phyloP scores from a whole-genome alignment of 208 protist species.

The Naegleria lovaniensis region DNA sequence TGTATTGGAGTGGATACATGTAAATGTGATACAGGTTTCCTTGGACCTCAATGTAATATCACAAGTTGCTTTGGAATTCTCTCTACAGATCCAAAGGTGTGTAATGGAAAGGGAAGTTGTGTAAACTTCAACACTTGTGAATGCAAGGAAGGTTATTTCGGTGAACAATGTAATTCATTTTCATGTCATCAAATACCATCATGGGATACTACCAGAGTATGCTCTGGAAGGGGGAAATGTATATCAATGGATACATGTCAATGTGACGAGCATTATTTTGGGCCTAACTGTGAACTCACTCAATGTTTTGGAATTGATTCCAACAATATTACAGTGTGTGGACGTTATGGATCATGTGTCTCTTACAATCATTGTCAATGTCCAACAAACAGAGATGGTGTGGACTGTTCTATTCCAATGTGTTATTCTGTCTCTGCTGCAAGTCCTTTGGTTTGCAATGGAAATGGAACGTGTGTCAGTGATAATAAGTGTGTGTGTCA shows the following conservation, averaged over 20 bases:
- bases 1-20: not conserved
- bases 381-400: not conserved
- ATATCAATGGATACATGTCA: not conserved
- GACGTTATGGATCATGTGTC: not conserved
- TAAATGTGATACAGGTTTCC: not conserved
- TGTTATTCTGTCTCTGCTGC: not conserved
- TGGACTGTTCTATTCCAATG: not conserved
- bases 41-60: not conserved
- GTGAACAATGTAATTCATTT: not conserved
- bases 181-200: not conserved
- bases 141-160: constrained; percentile 3
- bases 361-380: not conserved
- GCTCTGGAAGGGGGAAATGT: not conserved
- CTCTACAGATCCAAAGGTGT: not conserved
- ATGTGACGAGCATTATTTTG: not conserved
- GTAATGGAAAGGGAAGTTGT: not conserved
- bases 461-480: not conserved
- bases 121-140: not conserved
- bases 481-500: not conserved
- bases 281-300: not conserved
- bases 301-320: not conserved
- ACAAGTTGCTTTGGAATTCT: not conserved
- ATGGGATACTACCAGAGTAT: not conserved
- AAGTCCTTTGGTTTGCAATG: not conserved
- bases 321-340: not conserved